Evolutionary conservation across 2,329 filamentous ascomycete species (phyloP).

Genomic region (Alternaria angustiovoidea): DNA sequence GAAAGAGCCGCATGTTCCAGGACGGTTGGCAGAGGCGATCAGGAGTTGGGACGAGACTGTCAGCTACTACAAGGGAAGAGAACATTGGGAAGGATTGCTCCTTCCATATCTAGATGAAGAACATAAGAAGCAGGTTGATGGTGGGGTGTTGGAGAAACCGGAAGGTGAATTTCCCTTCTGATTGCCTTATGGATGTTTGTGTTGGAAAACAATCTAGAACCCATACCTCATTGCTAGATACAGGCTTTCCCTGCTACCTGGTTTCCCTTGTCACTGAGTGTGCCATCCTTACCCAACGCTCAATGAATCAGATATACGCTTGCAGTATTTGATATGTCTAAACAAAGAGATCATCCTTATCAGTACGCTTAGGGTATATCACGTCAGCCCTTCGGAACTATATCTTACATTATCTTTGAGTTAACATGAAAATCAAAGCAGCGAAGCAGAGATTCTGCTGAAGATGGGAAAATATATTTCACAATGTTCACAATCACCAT

Average conservation of each 20-base stretch:
- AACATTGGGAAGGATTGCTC: neutral
- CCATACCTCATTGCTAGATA: neutral
- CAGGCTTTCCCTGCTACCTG: neutral
- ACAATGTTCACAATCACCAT: no score
- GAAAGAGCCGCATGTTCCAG: conserved; percentile 7
- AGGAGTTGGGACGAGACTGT: neutral
- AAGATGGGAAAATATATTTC: no score
- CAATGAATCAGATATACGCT: neutral
- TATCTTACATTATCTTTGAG: no score
- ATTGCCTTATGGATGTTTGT: neutral
- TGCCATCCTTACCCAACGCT: neutral
- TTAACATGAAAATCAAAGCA: no score
- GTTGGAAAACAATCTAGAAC: neutral
- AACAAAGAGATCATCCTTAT: no score
- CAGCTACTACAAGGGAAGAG: conserved; percentile 4
- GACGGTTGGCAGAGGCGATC: conserved; percentile 1
- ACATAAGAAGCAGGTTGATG: conserved; percentile 3
- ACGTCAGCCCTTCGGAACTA: no score
- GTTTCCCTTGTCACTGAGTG: no score
- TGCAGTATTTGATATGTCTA: no score
- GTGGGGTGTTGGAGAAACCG: neutral
- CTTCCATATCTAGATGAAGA: conserved; percentile 6
- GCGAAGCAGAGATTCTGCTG: no score
- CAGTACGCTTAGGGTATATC: no score
- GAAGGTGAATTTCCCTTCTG: conserved; percentile 1